Evolutionary conservation across 1,139 yeast species (phyloP).

Genomic region (Williopsis jadinii): DNA sequence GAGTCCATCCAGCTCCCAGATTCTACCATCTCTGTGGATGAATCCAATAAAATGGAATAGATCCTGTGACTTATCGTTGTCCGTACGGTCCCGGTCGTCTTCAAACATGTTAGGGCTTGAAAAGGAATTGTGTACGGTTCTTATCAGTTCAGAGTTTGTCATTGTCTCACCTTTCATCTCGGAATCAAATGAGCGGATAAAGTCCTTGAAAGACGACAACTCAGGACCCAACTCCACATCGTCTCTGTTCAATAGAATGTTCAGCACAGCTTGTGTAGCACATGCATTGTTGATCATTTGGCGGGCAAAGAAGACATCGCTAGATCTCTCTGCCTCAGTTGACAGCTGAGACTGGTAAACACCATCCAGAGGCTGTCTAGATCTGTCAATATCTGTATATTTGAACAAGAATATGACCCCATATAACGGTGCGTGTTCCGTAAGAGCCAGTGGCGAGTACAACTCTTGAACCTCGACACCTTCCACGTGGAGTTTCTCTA

Average conservation of each 20-base stretch:
- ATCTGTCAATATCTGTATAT: constrained; percentile 37
- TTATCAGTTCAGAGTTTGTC: constrained; percentile 52
- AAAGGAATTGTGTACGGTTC: constrained; percentile 59
- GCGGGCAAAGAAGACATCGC: constrained; percentile 52
- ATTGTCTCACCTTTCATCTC: constrained; percentile 58
- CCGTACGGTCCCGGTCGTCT: constrained; percentile 31
- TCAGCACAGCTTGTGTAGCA: constrained; percentile 73
- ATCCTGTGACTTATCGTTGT: constrained; percentile 35
- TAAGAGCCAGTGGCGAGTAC: constrained; percentile 38
- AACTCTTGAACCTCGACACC: constrained; percentile 57
- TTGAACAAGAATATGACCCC: constrained; percentile 64
- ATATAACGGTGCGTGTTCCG: constrained; percentile 37
- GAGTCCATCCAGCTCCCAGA: constrained; percentile 67
- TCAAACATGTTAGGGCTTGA: constrained; percentile 48
- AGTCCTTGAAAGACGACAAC: constrained; percentile 41
- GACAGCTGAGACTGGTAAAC: constrained; percentile 28
- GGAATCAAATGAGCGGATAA: constrained; percentile 50
- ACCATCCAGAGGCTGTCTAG: constrained; percentile 37
- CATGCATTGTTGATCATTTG: constrained; percentile 69
- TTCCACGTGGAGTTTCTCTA: constrained; percentile 49
- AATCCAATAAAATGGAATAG: constrained; percentile 61
- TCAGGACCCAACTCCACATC: constrained; percentile 45
- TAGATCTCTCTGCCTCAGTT: constrained; percentile 29
- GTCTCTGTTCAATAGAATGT: constrained; percentile 41
- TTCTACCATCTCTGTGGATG: constrained; percentile 35